A percentile compares a stretch with the other conserved stretches of the same genome.
phyloP scores from a whole-genome alignment of 2,329 filamentous ascomycete genomes.

The Zasmidium angulare region DNA sequence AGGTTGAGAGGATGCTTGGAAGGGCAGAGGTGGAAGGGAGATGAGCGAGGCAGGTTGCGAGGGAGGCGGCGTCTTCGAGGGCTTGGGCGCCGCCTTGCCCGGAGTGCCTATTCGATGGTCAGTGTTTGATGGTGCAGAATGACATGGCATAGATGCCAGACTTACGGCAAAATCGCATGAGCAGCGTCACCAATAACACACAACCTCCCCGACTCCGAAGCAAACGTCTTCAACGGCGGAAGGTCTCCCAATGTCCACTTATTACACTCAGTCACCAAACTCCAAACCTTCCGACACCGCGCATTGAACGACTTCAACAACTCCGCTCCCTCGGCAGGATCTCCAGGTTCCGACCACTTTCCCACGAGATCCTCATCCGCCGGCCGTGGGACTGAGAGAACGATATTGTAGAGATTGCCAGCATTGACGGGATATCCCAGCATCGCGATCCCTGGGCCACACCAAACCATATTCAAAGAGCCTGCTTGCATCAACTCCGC shows the following conservation, averaged over 20 bases:
- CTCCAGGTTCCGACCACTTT: conserved; percentile 10
- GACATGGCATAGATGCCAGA: background rate
- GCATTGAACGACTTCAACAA: conserved; percentile 7
- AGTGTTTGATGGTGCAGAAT: background rate
- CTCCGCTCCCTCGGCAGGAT: conserved; percentile 5
- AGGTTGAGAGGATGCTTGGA: background rate
- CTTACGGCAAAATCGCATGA: conserved; percentile 5
- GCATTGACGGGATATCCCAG: conserved; percentile 9
- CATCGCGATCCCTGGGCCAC: conserved; percentile 9
- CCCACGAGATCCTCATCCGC: conserved; percentile 5
- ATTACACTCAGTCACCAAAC: conserved; percentile 7
- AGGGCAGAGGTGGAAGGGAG: background rate
- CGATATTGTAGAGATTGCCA: conserved; percentile 9
- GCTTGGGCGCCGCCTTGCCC: conserved; percentile 3
- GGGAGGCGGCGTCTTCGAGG: conserved; percentile 3
- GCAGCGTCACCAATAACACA: conserved; percentile 3
- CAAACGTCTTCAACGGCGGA: conserved; percentile 1
- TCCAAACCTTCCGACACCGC: conserved; percentile 7
- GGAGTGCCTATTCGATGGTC: background rate
- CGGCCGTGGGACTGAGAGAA: conserved; percentile 8
- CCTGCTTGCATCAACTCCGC: conserved; percentile 6
- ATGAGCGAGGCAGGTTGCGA: background rate
- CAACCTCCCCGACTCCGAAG: background rate
- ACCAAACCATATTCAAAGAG: conserved; percentile 7
- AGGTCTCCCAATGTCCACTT: conserved; percentile 8